Conservation (phyloP, 2,329 filamentous ascomycete species). For the Paramyrothecium sp. region DNA sequence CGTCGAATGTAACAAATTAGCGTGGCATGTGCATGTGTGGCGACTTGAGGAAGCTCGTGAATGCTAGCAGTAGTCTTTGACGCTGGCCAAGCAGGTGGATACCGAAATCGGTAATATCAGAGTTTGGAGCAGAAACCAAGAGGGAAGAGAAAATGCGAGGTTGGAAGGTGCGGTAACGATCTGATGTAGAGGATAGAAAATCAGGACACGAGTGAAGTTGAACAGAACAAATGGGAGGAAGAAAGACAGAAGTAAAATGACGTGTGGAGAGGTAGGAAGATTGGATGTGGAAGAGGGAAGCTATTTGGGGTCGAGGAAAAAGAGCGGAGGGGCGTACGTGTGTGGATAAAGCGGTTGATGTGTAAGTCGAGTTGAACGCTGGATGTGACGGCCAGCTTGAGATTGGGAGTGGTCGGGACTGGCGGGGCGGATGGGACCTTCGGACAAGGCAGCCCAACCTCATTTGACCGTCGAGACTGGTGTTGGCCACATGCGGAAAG, state of each 20-base stretch:
- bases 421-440: conserved; percentile 41
- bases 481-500: conserved; percentile 4
- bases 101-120: no score
- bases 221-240: not conserved
- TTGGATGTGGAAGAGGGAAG: not conserved
- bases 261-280: conserved; percentile 2
- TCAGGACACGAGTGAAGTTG: no score
- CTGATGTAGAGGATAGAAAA: no score
- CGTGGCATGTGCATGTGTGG: conserved; percentile 25
- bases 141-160: no score
- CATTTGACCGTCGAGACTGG: conserved; percentile 37
- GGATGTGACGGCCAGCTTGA: conserved; percentile 47
- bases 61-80: not conserved
- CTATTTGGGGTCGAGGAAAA: not conserved
- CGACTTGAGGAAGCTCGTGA: conserved; percentile 2
- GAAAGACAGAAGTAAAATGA: not conserved
- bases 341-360: conserved; percentile 19
- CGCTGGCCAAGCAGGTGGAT: not conserved
- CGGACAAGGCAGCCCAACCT: conserved; percentile 40
- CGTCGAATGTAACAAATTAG: conserved; percentile 36
- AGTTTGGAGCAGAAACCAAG: no score
- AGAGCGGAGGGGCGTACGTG: conserved; percentile 18
- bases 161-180: no score
- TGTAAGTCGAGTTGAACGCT: conserved; percentile 30
- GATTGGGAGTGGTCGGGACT: conserved; percentile 33